Conservation (phyloP, 352 stramenopile genomes). For the Pythium insidiosum region DNA sequence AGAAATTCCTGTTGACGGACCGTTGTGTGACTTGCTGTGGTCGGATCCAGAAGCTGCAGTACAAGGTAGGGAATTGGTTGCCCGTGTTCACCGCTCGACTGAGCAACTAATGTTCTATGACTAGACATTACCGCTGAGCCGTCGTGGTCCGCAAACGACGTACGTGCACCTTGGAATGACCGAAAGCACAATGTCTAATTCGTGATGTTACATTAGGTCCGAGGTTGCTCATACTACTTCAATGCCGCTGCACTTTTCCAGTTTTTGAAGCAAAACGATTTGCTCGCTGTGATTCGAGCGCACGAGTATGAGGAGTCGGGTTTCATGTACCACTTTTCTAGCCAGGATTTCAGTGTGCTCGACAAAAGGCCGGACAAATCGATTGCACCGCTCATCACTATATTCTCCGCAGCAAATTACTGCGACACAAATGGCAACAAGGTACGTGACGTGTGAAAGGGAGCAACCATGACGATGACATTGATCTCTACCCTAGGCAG, state of each 20-base stretch:
- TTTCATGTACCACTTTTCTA: constrained; percentile 57
- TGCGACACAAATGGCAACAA: constrained; percentile 82
- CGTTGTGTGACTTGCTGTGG: constrained; percentile 73
- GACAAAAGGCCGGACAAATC: constrained; percentile 38
- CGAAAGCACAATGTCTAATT: no score
- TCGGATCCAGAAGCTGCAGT: constrained; percentile 33
- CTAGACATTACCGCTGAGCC: constrained; percentile 1
- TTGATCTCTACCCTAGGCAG: constrained; percentile 41
- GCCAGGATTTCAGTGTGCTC: constrained; percentile 26
- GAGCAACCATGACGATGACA: no score
- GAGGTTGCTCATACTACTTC: constrained; percentile 86
- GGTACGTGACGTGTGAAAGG: no score
- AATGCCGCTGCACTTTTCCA: constrained; percentile 62
- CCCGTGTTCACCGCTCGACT: no score
- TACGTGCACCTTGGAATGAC: constrained; percentile 16
- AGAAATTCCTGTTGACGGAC: constrained; percentile 47
- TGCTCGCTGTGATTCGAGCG: constrained; percentile 69
- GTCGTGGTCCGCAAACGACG: constrained; percentile 26
- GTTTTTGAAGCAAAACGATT: constrained; percentile 58
- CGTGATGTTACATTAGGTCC: constrained; percentile 30
- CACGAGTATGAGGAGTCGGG: constrained; percentile 77
- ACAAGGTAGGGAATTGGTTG: no score
- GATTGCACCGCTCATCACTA: constrained; percentile 83
- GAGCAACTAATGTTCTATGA: no score
- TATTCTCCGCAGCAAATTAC: constrained; percentile 96